A percentile compares a stretch with the other conserved stretches of the same genome.
phyloP scores from a whole-genome alignment of 2,329 filamentous ascomycete genomes.

The Colletotrichum sp. region DNA sequence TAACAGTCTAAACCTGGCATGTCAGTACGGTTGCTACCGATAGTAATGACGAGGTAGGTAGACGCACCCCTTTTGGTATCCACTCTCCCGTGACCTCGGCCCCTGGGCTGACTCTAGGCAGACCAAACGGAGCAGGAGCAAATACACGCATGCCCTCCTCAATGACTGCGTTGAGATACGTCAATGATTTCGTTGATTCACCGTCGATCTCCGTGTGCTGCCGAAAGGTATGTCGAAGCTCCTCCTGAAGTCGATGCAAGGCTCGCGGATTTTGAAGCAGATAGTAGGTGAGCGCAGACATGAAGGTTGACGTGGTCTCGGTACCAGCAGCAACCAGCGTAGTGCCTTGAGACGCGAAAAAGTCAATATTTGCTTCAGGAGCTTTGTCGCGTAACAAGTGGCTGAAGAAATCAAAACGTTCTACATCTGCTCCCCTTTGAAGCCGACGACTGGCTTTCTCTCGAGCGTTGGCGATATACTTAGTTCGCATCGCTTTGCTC shows the following conservation, averaged over 20 bases:
- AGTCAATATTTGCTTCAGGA: not conserved
- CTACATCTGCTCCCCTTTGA: not conserved
- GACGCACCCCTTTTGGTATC: constrained; percentile 2
- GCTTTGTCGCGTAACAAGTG: not conserved
- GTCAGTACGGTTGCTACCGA: not conserved
- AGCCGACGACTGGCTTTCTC: not conserved
- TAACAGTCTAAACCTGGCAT: not conserved
- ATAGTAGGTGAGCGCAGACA: not conserved
- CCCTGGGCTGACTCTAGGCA: not conserved
- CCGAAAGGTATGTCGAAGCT: not conserved
- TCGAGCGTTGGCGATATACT: not conserved
- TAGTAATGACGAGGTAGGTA: not conserved
- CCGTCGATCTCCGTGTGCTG: not conserved
- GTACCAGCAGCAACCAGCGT: not conserved
- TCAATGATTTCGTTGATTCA: not conserved
- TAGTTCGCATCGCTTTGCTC: not conserved
- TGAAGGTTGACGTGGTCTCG: constrained; percentile 1
- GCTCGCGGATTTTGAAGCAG: not conserved
- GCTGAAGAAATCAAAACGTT: constrained; percentile 4
- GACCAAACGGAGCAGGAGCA: not conserved
- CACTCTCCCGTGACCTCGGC: not conserved
- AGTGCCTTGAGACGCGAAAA: not conserved
- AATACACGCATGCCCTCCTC: constrained; percentile 10
- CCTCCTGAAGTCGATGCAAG: not conserved
- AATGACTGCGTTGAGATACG: not conserved